Percentiles rank a stretch among this genome's conserved stretches.
Conservation (phyloP, 2,329 filamentous ascomycete genomes). For the Phaeomoniella chlamydospora region DNA sequence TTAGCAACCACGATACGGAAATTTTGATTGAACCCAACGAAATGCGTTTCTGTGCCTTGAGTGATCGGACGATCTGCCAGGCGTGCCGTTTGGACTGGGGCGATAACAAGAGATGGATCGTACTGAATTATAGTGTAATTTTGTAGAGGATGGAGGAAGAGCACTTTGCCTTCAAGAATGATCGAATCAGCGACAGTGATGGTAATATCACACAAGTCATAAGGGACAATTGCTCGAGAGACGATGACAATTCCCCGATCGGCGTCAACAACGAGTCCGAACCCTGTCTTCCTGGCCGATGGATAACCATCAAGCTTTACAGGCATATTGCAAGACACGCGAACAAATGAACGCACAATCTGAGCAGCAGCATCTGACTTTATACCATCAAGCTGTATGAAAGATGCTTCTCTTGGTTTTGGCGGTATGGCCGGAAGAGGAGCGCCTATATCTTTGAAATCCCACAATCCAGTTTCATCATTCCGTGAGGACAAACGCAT, state of each 20-base stretch:
- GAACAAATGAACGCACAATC: slow-evolving; percentile 86
- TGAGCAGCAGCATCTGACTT: slow-evolving; percentile 83
- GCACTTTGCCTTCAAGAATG: slow-evolving; percentile 81
- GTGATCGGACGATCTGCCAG: slow-evolving; percentile 71
- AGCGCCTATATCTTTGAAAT: slow-evolving; percentile 75
- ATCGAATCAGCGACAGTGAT: slow-evolving; percentile 95
- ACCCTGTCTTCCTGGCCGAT: slow-evolving; percentile 83
- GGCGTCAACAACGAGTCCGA: slow-evolving; percentile 93
- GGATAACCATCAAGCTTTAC: slow-evolving; percentile 97
- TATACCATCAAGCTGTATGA: slow-evolving; percentile 81
- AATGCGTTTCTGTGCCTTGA: slow-evolving; percentile 87
- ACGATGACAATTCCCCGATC: slow-evolving; percentile 91
- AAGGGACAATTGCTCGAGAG: slow-evolving; percentile 85
- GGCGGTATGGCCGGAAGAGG: slow-evolving; percentile 61
- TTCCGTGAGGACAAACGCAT: slow-evolving; percentile 90
- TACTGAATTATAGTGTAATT: slow-evolving; percentile 96
- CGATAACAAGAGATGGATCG: slow-evolving; percentile 82
- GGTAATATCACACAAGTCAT: slow-evolving; percentile 91
- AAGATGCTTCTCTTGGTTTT: slow-evolving; percentile 65
- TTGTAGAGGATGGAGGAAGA: slow-evolving; percentile 91
- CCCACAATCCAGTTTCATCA: slow-evolving; percentile 81
- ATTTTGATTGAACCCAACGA: slow-evolving; percentile 97
- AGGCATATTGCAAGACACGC: slow-evolving; percentile 84
- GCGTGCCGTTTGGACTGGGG: slow-evolving; percentile 78
- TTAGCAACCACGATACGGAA: slow-evolving; percentile 85